Base-by-base conservation (phyloP, 495 filamentous ascomycete genomes). In the Cudoniella acicularis region DNA sequence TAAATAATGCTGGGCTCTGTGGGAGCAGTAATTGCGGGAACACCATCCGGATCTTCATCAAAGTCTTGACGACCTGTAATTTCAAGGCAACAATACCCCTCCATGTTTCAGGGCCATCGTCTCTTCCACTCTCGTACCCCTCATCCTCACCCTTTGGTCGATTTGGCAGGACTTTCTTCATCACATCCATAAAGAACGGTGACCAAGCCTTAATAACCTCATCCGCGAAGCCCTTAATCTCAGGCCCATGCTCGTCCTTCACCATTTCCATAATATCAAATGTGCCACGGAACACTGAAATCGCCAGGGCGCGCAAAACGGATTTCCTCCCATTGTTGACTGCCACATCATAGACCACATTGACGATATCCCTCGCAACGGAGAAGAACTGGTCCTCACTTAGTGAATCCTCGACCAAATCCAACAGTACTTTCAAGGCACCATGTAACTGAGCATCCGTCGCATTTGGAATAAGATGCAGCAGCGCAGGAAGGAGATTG, bases 181-280 rank as follows among this genome's bases (percentile, higher is more conserved):
- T 78, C 18, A 84, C 81, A 36, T 86, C 80, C 62, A 81, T 69
- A 72, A 97, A 89, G 75, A 96, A 95, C 2, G 94, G 91, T 46
- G 87, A 84, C 94, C 94, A 98, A 22, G 78, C 82, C 49, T 76
- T 79, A 43, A 97, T 77, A 0, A 89, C 82, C 67, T 93, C 87
- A 64, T 96, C 90, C 56, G 92, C 91, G 67, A 98, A 98, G 1
- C 78, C 79, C 69, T 89, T 91, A 51, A 98, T 90, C 25, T 87
- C 88, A 42, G 74, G 79, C 67, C 89, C 88, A 71, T 97, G 89
- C 58, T 92, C 89, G 59, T 96, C 92, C 75, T 95, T 86, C 57
- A 98, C 88, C 79, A 96, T 92, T 70, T 97, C 92, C 76, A 98
- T 82, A 52, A 91, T 91, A 71, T 98, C 91, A 68, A 98, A 93